A percentile compares a stretch with the other conserved stretches of the same genome.
These are phyloP conservation scores for Deuterostichococcus epilithicus DNA, from an alignment of 139 green algal species.

Conservation along the genomic window DNA sequence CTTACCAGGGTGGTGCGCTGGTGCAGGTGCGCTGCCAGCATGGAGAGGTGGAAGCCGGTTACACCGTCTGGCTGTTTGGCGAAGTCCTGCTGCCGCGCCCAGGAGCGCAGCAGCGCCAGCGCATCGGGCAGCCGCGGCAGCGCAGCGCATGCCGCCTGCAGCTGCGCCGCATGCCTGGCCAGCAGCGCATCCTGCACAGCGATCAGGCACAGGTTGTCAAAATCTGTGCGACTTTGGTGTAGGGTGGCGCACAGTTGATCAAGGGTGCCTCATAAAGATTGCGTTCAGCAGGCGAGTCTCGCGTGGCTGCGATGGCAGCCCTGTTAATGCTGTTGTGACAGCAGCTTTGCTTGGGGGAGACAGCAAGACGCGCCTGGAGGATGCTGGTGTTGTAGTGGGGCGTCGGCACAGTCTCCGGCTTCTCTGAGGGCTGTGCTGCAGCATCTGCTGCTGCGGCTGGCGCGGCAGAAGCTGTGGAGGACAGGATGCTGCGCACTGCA, in stretches of 20 bases:
- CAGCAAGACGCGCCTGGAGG: constrained; percentile 18
- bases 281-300: no score
- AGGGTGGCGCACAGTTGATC: no score
- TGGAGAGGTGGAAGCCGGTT: constrained; percentile 39
- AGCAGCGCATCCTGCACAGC: constrained; percentile 44
- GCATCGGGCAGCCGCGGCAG: constrained; percentile 40
- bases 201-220: background rate
- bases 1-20: constrained; percentile 44
- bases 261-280: no score
- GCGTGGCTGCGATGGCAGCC: no score
- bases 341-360: no score
- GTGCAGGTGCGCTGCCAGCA: constrained; percentile 54
- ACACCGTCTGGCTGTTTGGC: constrained; percentile 41
- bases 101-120: constrained; percentile 57
- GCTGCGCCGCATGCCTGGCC: constrained; percentile 16
- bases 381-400: constrained; percentile 70
- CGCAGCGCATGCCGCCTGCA: constrained; percentile 24
- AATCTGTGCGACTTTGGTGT: background rate
- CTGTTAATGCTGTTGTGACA: no score
- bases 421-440: background rate
- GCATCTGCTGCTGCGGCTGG: background rate
- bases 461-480: background rate
- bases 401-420: constrained; percentile 33
- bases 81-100: constrained; percentile 52
- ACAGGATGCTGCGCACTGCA: constrained; percentile 29